Evolutionary conservation across 352 stramenopile genomes (phyloP).

Genomic region (Phytopythium litorale): DNA sequence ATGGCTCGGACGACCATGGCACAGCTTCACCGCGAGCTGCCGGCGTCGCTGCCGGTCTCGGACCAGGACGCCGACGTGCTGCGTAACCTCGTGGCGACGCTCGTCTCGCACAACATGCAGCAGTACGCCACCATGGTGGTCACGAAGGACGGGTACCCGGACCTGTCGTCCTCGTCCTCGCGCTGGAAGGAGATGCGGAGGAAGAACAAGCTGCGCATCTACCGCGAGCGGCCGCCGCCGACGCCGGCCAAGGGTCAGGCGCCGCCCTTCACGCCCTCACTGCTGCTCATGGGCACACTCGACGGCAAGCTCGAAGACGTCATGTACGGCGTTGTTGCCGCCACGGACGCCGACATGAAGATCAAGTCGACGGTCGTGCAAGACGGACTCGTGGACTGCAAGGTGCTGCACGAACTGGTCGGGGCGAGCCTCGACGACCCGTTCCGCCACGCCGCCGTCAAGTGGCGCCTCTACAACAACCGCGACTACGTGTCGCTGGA

Average conservation of each 20-base stretch:
- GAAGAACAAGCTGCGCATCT: slow-evolving; percentile 23
- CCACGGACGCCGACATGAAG: slow-evolving; percentile 28
- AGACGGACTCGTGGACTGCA: slow-evolving; percentile 27
- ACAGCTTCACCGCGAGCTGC: slow-evolving; percentile 10
- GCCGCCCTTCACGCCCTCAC: slow-evolving; percentile 17
- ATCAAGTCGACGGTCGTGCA: slow-evolving; percentile 26
- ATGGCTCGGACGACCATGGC: background rate
- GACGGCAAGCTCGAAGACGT: slow-evolving; percentile 29
- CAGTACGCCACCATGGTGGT: slow-evolving; percentile 24
- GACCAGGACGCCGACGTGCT: slow-evolving; percentile 19
- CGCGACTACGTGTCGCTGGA: slow-evolving; percentile 36
- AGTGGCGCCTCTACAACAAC: slow-evolving; percentile 29
- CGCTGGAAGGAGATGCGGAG: slow-evolving; percentile 21
- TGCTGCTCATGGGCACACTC: slow-evolving; percentile 25
- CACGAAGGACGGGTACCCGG: slow-evolving; percentile 23
- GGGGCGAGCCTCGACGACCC: slow-evolving; percentile 22
- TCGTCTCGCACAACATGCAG: slow-evolving; percentile 26
- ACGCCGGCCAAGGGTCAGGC: slow-evolving; percentile 3
- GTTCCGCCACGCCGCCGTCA: slow-evolving; percentile 28
- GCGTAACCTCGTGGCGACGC: slow-evolving; percentile 17
- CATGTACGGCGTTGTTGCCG: slow-evolving; percentile 26
- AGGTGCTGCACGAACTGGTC: slow-evolving; percentile 26
- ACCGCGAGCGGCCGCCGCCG: slow-evolving; percentile 16
- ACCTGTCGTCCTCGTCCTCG: slow-evolving; percentile 6
- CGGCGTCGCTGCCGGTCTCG: slow-evolving; percentile 18